Conservation (phyloP, 257 asterid genomes). For the Datura wrightii region DNA sequence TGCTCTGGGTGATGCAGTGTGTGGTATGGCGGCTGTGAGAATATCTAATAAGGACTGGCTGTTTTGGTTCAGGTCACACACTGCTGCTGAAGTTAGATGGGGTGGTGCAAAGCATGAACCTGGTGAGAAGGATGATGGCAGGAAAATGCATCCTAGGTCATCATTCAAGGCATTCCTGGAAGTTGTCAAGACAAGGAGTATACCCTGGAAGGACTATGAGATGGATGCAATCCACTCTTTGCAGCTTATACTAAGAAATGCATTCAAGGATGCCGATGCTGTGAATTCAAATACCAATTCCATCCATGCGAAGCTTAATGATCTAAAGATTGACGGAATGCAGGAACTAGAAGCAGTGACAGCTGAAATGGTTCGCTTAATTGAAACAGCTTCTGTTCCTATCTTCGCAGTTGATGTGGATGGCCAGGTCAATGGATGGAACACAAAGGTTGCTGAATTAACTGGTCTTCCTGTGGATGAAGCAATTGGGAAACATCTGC, state of each 20-base stretch:
- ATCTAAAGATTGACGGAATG: conserved; percentile 75
- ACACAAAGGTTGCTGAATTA: conserved; percentile 76
- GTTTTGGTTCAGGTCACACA: conserved; percentile 93
- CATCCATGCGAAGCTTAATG: conserved; percentile 71
- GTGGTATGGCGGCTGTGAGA: conserved; percentile 97
- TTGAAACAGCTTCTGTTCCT: conserved; percentile 93
- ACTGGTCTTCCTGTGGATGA: conserved; percentile 79
- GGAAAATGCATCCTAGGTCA: conserved; percentile 89
- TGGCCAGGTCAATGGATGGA: conserved; percentile 94
- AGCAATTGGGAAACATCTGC: conserved; percentile 82
- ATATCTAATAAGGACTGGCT: conserved; percentile 84
- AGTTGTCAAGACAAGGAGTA: conserved; percentile 77
- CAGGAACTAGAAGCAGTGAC: conserved; percentile 93
- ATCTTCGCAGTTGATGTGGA: conserved; percentile 85
- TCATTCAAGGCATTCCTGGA: conserved; percentile 92
- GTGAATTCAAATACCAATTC: conserved; percentile 45
- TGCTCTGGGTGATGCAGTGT: conserved; percentile 75
- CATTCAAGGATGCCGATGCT: conserved; percentile 59
- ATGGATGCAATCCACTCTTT: conserved; percentile 95
- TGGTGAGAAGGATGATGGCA: conserved; percentile 78
- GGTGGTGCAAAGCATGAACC: conserved; percentile 91
- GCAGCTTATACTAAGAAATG: conserved; percentile 87
- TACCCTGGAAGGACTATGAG: conserved; percentile 92
- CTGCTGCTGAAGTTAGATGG: conserved; percentile 87
- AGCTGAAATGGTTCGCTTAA: conserved; percentile 86